Percentiles rank a stretch among this genome's conserved stretches.
phyloP scores from a whole-genome alignment of 805 yeast genomes.

The Yamadazyma insecticola region DNA sequence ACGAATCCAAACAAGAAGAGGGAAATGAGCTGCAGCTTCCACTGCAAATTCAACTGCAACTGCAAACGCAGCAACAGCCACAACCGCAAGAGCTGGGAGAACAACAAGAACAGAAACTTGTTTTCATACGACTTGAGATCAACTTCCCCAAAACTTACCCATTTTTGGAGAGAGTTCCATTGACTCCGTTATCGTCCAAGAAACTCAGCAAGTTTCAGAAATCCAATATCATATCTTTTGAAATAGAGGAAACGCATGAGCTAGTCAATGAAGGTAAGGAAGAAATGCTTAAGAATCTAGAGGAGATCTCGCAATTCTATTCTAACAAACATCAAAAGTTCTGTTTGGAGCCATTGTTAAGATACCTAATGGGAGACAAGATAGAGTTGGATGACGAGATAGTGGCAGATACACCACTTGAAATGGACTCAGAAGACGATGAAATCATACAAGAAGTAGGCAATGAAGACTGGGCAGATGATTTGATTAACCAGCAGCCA shows the following conservation, averaged over 20 bases:
- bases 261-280: constrained; percentile 44
- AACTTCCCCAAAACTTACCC: constrained; percentile 76
- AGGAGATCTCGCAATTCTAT: constrained; percentile 52
- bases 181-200: constrained; percentile 8
- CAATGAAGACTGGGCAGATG: constrained; percentile 40
- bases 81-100: too few relatives aligned
- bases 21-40: too few relatives aligned
- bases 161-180: constrained; percentile 39
- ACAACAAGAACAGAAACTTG: constrained; percentile 40
- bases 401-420: constrained; percentile 18
- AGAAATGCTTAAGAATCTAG: constrained; percentile 48
- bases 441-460: constrained; percentile 30
- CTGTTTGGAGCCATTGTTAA: constrained; percentile 75
- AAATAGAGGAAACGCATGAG: constrained; percentile 77
- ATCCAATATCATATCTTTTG: constrained; percentile 35
- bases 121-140: constrained; percentile 68
- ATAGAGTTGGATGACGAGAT: constrained; percentile 39
- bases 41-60: too few relatives aligned
- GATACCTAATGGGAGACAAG: constrained; percentile 79
- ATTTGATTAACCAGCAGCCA: constrained; percentile 34
- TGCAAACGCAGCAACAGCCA: too few relatives aligned
- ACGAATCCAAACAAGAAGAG: constrained; percentile 2
- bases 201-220: constrained; percentile 17
- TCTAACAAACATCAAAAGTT: constrained; percentile 52
- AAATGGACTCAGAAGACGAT: constrained; percentile 19